A percentile compares a stretch with the other conserved stretches of the same genome.
phyloP scores from a whole-genome alignment of 139 green algal genomes.

The Edaphochlamys debaryana region DNA sequence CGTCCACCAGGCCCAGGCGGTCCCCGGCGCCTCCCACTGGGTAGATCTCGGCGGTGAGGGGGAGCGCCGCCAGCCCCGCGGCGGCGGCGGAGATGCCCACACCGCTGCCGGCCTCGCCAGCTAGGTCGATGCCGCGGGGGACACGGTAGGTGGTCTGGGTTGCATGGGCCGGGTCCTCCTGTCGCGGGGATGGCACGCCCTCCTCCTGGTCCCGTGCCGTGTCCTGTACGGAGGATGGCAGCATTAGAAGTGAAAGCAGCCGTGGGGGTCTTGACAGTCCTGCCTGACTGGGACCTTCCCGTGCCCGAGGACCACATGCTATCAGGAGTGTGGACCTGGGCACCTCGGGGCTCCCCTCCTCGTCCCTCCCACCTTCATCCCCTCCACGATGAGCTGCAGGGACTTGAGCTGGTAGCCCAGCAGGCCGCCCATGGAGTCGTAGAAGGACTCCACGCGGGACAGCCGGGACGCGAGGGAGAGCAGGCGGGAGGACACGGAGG shows the following conservation, averaged over 20 bases:
- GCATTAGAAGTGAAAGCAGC: too few species aligned
- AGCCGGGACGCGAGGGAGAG: slow-evolving; percentile 59
- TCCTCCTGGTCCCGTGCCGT: too few species aligned
- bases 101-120: slow-evolving; percentile 49
- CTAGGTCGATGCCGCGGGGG: slow-evolving; percentile 77
- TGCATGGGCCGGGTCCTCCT: too few species aligned
- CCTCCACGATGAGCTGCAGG: slow-evolving; percentile 78
- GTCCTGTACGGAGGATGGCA: too few species aligned
- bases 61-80: slow-evolving; percentile 78
- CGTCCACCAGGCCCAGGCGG: slow-evolving; percentile 88
- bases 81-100: slow-evolving; percentile 56
- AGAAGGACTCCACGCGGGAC: slow-evolving; percentile 85
- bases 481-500: slow-evolving; percentile 30
- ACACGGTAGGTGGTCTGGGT: slow-evolving; percentile 68
- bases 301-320: too few species aligned
- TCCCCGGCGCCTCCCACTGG: slow-evolving; percentile 96
- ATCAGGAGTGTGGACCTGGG: too few species aligned
- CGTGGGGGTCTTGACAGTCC: too few species aligned
- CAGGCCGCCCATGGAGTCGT: slow-evolving; percentile 95
- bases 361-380: slow-evolving; percentile 38
- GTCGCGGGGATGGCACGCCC: too few species aligned
- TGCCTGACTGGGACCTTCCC: too few species aligned
- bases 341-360: too few species aligned
- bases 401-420: slow-evolving; percentile 92
- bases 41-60: slow-evolving; percentile 93